Base-by-base conservation (phyloP, 192 early-diverging fungal genomes). In the Coemansia sp. region DNA sequence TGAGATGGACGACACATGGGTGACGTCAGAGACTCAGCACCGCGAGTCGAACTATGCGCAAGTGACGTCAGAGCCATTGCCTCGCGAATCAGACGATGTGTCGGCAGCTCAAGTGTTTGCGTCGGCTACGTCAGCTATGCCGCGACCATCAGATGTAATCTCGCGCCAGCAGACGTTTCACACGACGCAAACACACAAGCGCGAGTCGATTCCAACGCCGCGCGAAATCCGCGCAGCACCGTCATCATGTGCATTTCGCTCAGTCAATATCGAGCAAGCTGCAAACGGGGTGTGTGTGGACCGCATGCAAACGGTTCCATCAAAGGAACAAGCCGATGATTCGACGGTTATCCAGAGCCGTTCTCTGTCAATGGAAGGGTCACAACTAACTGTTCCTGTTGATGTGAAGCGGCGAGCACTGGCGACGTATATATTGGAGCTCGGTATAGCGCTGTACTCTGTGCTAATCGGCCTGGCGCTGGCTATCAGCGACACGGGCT, bases 381-480 rank as follows among this genome's bases (percentile, higher is more conserved):
- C 45, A 0, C 18, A 18, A 3, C 59, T 49, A 23, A 37, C 45
- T 4, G 8, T 41, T 8, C 23, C 68, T 3, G 49, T 66, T 1
- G 74, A 77, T 2, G 68, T 77, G 12, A 66, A 64, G 54, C 60
- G 63, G 14, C 54, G 69, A 4, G 74, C 74, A 3, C 73, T 88
- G 61, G 82, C 82, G 3, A 89, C 87, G 0, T 89, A 87, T 50
- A 68, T 90, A 2, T 72, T 92, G 22, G 90, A 92, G 65, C 64
- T 90, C 14, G 89, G 90, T 22, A 90, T 92, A 51, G 84, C 87
- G 2, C 65, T 88, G 51, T 89, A 92, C 65, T 91, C 89, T 58
- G 77, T 92, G 43, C 75, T 92, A 13, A 87, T 92, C 20, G 90
- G 90, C 10, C 70, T 92, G 57, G 79, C 89, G 27, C 74, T 91